These are phyloP conservation scores for Zopfia rhizophila DNA, from an alignment of 2,329 filamentous ascomycete genomes.

Conservation along the genomic window DNA sequence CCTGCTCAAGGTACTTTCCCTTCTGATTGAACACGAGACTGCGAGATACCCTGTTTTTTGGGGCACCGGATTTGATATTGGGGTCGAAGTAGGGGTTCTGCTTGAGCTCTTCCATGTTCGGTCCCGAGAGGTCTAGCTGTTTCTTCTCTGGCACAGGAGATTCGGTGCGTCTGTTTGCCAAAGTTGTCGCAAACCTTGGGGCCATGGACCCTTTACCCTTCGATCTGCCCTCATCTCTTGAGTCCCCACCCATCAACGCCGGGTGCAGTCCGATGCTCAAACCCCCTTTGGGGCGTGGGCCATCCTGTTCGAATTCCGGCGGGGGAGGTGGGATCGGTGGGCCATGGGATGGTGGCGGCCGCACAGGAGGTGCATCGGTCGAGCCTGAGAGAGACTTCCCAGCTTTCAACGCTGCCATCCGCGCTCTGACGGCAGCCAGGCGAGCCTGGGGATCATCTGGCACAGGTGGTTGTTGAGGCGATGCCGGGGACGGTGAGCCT, in stretches of 20 bases:
- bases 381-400: conserved; percentile 55
- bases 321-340: conserved; percentile 50
- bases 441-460: conserved; percentile 17
- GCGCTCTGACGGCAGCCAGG: conserved; percentile 53
- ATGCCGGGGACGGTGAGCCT: conserved; percentile 16
- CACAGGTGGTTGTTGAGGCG: conserved; percentile 18
- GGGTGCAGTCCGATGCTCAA: conserved; percentile 82
- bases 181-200: conserved; percentile 64
- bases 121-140: conserved; percentile 48
- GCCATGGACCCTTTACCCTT: conserved; percentile 56
- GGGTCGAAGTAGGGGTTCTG: conserved; percentile 88
- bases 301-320: conserved; percentile 60
- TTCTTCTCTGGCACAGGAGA: conserved; percentile 40
- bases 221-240: conserved; percentile 52
- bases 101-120: conserved; percentile 59
- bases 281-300: conserved; percentile 69
- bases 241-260: conserved; percentile 70
- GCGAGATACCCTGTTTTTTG: conserved; percentile 75
- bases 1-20: conserved; percentile 97
- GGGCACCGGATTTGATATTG: conserved; percentile 66
- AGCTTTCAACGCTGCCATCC: conserved; percentile 81
- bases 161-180: conserved; percentile 65
- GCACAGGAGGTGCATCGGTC: conserved; percentile 53
- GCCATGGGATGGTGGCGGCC: conserved; percentile 55
- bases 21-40: conserved; percentile 92